These are phyloP conservation scores for Chytriomyces hyalinus DNA, from an alignment of 192 early-diverging fungal genomes.

Conservation along the genomic window DNA sequence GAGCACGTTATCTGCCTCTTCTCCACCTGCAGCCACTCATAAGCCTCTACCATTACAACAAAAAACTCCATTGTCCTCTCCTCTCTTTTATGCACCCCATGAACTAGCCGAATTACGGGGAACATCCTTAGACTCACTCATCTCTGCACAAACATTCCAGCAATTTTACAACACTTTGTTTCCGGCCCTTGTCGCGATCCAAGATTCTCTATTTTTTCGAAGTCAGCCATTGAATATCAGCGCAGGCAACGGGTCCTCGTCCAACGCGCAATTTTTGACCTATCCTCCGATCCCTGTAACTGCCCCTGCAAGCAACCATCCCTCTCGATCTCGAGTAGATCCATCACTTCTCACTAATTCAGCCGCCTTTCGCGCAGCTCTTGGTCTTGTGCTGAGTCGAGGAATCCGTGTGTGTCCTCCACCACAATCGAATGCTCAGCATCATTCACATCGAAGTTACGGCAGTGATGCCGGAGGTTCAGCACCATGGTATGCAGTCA, in stretches of 20 bases:
- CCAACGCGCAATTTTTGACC: background rate
- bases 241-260: background rate
- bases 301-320: background rate
- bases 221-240: background rate
- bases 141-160: background rate
- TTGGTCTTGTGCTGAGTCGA: constrained; percentile 7
- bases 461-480: background rate
- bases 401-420: constrained; percentile 5
- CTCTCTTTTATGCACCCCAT: background rate
- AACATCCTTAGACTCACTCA: constrained; percentile 12
- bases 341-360: background rate
- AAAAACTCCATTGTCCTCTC: constrained; percentile 8
- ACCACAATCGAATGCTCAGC: no score
- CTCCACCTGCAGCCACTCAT: background rate
- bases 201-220: background rate
- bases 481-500: background rate
- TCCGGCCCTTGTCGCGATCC: background rate
- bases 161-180: background rate
- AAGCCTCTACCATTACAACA: background rate
- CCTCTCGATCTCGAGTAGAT: background rate
- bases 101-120: constrained; percentile 20
- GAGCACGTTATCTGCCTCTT: background rate
- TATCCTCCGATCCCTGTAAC: background rate
- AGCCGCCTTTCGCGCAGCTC: background rate
- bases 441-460: background rate